phyloP scores from a whole-genome alignment of 1,139 yeast genomes.

The Insectozyma bohioensis region DNA sequence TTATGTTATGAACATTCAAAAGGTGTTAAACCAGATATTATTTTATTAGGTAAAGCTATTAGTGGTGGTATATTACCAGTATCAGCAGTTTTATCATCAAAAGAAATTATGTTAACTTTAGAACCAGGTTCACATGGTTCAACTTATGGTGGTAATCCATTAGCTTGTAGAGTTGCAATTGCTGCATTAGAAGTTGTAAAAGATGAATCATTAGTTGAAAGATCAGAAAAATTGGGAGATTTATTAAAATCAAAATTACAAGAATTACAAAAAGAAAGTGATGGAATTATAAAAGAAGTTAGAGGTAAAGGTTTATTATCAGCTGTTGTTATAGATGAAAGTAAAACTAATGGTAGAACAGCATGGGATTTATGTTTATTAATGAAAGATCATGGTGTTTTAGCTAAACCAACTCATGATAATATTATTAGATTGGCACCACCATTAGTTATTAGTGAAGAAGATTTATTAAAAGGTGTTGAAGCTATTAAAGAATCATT shows the following conservation, averaged over 20 bases:
- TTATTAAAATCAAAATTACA: conserved; percentile 65
- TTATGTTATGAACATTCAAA: conserved; percentile 85
- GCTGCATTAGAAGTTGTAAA: conserved; percentile 90
- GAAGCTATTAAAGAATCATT: conserved; percentile 67
- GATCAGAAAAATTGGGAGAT: conserved; percentile 72
- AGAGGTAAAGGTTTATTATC: conserved; percentile 90
- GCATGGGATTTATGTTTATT: conserved; percentile 96
- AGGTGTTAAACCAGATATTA: conserved; percentile 80
- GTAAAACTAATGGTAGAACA: conserved; percentile 82
- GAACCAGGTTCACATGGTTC: conserved; percentile 98
- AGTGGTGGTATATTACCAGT: conserved; percentile 96
- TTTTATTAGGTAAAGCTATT: conserved; percentile 89
- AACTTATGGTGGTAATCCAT: conserved; percentile 97
- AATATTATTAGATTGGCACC: conserved; percentile 96
- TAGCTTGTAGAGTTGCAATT: conserved; percentile 90
- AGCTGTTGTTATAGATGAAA: conserved; percentile 87
- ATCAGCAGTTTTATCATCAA: conserved; percentile 84
- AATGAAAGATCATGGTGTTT: conserved; percentile 84
- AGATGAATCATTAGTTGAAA: conserved; percentile 83
- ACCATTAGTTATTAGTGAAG: conserved; percentile 87
- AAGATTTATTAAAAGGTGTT: conserved; percentile 81
- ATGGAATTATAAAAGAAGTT: conserved; percentile 82
- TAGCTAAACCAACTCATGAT: conserved; percentile 97
- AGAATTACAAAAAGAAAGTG: conserved; percentile 57
- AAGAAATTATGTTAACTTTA: conserved; percentile 83